phyloP scores from a whole-genome alignment of 148 eudicot genomes.

The Persicaria tinctoria region DNA sequence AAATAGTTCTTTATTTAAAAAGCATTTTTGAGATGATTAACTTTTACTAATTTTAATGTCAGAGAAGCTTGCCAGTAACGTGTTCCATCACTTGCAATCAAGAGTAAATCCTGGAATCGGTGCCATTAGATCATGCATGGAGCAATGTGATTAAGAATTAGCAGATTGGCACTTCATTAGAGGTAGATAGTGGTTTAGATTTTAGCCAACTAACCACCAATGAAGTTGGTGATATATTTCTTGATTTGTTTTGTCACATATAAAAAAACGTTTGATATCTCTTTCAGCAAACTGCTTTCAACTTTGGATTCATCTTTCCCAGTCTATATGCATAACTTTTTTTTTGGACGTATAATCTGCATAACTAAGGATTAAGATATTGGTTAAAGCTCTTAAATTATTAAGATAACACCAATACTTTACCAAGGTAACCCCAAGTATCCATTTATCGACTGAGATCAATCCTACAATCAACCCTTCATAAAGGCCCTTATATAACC shows the following conservation, averaged over 20 bases:
- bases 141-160: neutral
- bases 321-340: neutral
- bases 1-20: neutral
- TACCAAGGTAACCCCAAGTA: slow-evolving; percentile 4
- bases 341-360: neutral
- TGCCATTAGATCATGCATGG: too few species aligned
- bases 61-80: too few species aligned
- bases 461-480: neutral
- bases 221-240: neutral
- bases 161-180: neutral
- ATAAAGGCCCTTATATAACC: neutral
- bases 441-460: neutral
- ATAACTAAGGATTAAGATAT: neutral
- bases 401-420: neutral
- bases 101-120: too few species aligned
- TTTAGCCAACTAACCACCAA: neutral
- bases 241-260: neutral
- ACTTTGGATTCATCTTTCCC: neutral
- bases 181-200: neutral
- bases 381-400: neutral
- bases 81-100: too few species aligned
- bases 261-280: neutral
- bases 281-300: neutral
- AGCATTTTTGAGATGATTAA: neutral
- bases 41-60: neutral